These are phyloP conservation scores for Macrolepiota fuliginosa DNA, from an alignment of 768 basidiomycete species.

Conservation along the genomic window DNA sequence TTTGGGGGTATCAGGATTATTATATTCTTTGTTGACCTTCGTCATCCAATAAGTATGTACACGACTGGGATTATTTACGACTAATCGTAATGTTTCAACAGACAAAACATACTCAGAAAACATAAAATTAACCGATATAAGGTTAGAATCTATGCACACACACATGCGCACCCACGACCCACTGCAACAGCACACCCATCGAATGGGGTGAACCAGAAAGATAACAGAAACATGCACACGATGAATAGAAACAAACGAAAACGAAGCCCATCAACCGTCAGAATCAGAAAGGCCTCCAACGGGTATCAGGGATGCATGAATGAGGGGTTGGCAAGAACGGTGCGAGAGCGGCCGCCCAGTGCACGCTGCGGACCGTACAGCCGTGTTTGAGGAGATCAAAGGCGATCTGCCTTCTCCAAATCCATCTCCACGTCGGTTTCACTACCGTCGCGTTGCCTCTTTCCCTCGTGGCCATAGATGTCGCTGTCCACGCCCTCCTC, in stretches of 20 bases:
- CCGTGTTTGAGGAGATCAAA: background rate
- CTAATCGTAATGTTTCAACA: background rate
- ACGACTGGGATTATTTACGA: background rate
- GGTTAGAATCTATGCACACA: background rate
- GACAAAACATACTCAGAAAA: background rate
- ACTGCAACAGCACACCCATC: background rate
- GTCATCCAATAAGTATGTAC: background rate
- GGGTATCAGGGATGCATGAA: background rate
- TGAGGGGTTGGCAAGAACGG: background rate
- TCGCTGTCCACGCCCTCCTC: conserved; percentile 26
- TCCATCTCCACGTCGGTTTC: conserved; percentile 32
- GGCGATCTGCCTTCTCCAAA: conserved; percentile 16
- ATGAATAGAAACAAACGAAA: background rate
- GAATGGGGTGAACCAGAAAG: background rate
- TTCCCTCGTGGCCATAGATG: conserved; percentile 18
- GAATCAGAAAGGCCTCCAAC: background rate
- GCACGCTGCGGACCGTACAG: background rate
- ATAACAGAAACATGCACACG: background rate
- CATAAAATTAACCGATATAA: background rate
- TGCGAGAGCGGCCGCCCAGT: background rate
- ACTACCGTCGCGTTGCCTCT: conserved; percentile 22
- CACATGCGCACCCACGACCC: background rate
- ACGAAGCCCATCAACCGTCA: background rate
- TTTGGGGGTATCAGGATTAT: background rate
- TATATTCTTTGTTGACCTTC: background rate